Percentiles rank a stretch among this genome's conserved stretches.
Conservation (phyloP, 2,329 filamentous ascomycete species). For the Cladorrhinum sp. region DNA sequence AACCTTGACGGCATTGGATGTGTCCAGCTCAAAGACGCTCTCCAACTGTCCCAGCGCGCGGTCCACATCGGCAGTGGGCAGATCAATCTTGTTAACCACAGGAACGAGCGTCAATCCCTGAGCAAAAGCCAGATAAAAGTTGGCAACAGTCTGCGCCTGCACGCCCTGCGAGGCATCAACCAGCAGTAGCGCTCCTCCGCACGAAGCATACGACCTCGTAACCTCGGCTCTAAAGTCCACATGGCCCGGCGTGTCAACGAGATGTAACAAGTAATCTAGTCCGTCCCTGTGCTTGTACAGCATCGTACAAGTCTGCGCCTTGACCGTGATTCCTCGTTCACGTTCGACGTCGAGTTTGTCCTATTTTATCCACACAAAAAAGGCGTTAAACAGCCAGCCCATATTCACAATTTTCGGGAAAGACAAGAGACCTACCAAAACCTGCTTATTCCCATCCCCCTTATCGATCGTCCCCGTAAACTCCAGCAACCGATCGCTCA, state of each 20-base stretch:
- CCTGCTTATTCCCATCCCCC: slow-evolving; percentile 82
- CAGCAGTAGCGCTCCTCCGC: slow-evolving; percentile 84
- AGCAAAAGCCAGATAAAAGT: slow-evolving; percentile 96
- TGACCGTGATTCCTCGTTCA: slow-evolving; percentile 95
- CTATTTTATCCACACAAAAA: slow-evolving; percentile 26
- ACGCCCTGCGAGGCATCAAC: slow-evolving; percentile 96
- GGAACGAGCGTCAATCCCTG: slow-evolving; percentile 84
- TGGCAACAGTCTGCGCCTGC: slow-evolving; percentile 96
- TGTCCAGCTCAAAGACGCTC: slow-evolving; percentile 80
- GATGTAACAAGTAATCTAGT: slow-evolving; percentile 85
- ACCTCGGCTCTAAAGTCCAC: slow-evolving; percentile 98
- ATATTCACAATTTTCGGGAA: not conserved
- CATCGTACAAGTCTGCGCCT: slow-evolving; percentile 98
- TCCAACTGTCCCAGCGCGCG: slow-evolving; percentile 83
- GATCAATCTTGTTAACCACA: slow-evolving; percentile 94
- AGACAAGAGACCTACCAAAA: slow-evolving; percentile 50
- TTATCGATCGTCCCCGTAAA: slow-evolving; percentile 88
- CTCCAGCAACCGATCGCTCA: slow-evolving; percentile 89
- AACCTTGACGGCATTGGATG: slow-evolving; percentile 54
- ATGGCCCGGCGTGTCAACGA: slow-evolving; percentile 95
- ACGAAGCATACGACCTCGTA: slow-evolving; percentile 91
- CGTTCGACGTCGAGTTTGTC: slow-evolving; percentile 97
- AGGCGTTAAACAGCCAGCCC: not conserved
- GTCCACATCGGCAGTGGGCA: slow-evolving; percentile 83
- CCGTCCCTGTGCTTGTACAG: slow-evolving; percentile 73